Percentiles rank a stretch among this genome's conserved stretches.
Conservation (phyloP, 192 early-diverging fungal genomes). For the Umbelopsis ramanniana region DNA sequence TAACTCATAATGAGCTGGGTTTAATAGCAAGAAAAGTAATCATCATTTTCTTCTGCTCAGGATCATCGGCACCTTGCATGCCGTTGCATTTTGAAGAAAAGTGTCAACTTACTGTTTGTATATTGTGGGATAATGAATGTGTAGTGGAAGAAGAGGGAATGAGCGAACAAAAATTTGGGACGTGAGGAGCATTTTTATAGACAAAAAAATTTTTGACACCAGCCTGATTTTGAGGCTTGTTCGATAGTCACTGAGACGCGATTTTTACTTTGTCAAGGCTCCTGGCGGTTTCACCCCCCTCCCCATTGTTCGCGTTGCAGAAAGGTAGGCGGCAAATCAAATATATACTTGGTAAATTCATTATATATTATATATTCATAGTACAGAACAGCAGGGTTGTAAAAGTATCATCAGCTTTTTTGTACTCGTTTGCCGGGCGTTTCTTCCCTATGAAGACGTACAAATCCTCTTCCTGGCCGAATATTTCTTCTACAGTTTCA, state of each 20-base stretch:
- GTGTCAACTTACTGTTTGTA: not conserved
- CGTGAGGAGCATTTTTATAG: not conserved
- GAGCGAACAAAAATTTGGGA: not conserved
- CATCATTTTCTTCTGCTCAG: conserved; percentile 9
- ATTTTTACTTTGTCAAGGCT: no score
- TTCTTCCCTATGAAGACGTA: conserved; percentile 48
- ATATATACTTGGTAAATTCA: not conserved
- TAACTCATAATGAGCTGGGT: conserved; percentile 23
- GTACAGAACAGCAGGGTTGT: conserved; percentile 48
- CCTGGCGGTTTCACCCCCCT: no score
- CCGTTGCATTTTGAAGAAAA: not conserved
- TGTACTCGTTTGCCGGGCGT: conserved; percentile 36
- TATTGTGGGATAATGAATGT: not conserved
- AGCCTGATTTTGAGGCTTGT: no score
- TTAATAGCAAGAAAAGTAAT: conserved; percentile 24
- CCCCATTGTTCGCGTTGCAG: not conserved
- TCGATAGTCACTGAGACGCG: no score
- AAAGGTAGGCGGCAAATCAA: not conserved
- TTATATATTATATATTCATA: conserved; percentile 32
- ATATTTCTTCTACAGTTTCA: conserved; percentile 15
- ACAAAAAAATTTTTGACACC: no score
- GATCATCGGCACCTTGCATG: not conserved
- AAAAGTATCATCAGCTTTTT: conserved; percentile 52
- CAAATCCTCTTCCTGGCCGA: conserved; percentile 48
- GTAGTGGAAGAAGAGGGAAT: not conserved